A percentile compares a stretch with the other conserved stretches of the same genome.
These are phyloP conservation scores for Coemansia furcata DNA, from an alignment of 192 early-diverging fungal genomes.

Conservation along the genomic window DNA sequence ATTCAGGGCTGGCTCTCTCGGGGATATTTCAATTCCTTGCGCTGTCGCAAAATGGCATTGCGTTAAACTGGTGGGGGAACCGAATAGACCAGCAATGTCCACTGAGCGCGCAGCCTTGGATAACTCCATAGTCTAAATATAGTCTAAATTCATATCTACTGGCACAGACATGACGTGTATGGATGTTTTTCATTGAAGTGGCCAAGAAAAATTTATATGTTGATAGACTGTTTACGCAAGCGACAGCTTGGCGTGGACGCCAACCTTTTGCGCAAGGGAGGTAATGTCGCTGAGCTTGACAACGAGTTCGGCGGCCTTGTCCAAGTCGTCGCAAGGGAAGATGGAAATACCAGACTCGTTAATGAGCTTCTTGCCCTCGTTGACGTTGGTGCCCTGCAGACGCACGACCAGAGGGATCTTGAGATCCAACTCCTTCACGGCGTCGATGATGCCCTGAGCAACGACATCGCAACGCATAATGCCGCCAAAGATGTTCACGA, in stretches of 20 bases:
- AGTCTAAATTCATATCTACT: not conserved
- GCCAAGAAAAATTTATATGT: not conserved
- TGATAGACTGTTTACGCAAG: constrained; percentile 20
- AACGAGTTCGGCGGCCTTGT: constrained; percentile 78
- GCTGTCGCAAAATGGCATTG: constrained; percentile 44
- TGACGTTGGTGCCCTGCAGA: constrained; percentile 86
- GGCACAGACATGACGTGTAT: not conserved
- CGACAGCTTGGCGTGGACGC: constrained; percentile 49
- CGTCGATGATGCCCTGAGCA: constrained; percentile 96
- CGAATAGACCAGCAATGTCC: constrained; percentile 44
- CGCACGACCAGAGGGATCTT: constrained; percentile 95
- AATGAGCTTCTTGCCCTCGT: constrained; percentile 91
- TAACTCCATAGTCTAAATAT: constrained; percentile 7
- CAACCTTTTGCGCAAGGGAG: constrained; percentile 49
- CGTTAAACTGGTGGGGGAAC: constrained; percentile 56
- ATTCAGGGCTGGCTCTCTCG: constrained; percentile 56
- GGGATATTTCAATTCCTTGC: constrained; percentile 52
- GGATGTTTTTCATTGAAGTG: not conserved
- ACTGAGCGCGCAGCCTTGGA: constrained; percentile 44
- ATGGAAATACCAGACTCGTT: constrained; percentile 88
- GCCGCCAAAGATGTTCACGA: constrained; percentile 99
- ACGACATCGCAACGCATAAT: constrained; percentile 99
- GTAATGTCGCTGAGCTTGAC: constrained; percentile 56
- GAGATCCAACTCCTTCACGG: constrained; percentile 86
- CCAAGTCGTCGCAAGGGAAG: constrained; percentile 91